phyloP scores from a whole-genome alignment of 352 stramenopile genomes.

The Thalassiosira mediterranea region DNA sequence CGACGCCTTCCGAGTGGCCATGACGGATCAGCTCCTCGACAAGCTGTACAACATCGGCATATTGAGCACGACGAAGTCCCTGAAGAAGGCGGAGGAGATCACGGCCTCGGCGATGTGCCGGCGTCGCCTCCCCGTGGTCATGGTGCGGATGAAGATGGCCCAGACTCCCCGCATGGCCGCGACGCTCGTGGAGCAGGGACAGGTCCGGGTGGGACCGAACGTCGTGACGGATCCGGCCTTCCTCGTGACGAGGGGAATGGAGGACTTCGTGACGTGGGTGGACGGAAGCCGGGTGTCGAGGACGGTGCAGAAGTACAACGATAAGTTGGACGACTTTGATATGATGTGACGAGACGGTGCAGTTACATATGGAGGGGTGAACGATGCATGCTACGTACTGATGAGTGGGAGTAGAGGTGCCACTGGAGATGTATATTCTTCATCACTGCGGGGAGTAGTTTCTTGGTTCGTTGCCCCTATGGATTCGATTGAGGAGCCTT shows the following conservation, averaged over 20 bases:
- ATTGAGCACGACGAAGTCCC: slow-evolving; percentile 94
- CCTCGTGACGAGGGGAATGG: slow-evolving; percentile 96
- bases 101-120: slow-evolving; percentile 89
- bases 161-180: slow-evolving; percentile 97
- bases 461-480: too few species aligned
- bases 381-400: too few species aligned
- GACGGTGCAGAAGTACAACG: slow-evolving; percentile 95
- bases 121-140: slow-evolving; percentile 96
- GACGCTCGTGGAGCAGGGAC: slow-evolving; percentile 96
- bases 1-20: slow-evolving; percentile 96
- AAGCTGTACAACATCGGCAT: slow-evolving; percentile 98
- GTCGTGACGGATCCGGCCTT: slow-evolving; percentile 96
- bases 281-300: slow-evolving; percentile 76
- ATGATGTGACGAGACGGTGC: slow-evolving; percentile 91
- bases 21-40: slow-evolving; percentile 92
- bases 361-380: too few species aligned
- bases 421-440: too few species aligned
- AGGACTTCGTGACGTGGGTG: slow-evolving; percentile 99
- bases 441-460: too few species aligned
- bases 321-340: slow-evolving; percentile 99
- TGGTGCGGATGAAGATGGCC: slow-evolving; percentile 99
- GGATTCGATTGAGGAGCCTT: too few species aligned
- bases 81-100: slow-evolving; percentile 96
- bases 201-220: slow-evolving; percentile 93
- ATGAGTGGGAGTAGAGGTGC: too few species aligned